These are phyloP conservation scores for Helotiales sp. DNA, from an alignment of 2,329 filamentous ascomycete species.

Conservation along the genomic window DNA sequence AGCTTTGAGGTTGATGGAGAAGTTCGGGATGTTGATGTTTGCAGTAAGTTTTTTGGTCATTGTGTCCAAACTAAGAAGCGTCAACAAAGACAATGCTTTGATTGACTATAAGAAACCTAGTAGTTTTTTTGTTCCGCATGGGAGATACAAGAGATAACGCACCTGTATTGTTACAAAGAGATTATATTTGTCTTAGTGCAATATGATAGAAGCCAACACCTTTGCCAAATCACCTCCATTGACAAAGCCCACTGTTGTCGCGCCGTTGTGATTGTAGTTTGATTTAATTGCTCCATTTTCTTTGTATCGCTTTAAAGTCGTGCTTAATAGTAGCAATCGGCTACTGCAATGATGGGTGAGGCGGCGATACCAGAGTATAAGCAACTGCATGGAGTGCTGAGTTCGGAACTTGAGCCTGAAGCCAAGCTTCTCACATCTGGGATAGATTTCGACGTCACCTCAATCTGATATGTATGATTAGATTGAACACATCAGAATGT, in stretches of 20 bases:
- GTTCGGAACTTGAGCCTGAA: too few relatives aligned
- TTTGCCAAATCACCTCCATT: slow-evolving; percentile 46
- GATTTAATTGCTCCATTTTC: slow-evolving; percentile 42
- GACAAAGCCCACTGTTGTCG: slow-evolving; percentile 48
- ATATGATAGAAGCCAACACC: slow-evolving; percentile 40
- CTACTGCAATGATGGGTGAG: too few relatives aligned
- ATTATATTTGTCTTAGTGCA: slow-evolving; percentile 35
- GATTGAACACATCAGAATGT: too few relatives aligned
- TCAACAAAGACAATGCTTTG: neutral
- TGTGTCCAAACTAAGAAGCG: slow-evolving; percentile 46
- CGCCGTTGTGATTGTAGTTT: slow-evolving; percentile 49
- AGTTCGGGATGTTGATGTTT: slow-evolving; percentile 41
- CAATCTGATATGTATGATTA: too few relatives aligned
- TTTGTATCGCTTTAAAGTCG: too few relatives aligned
- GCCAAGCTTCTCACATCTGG: too few relatives aligned
- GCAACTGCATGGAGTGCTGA: too few relatives aligned
- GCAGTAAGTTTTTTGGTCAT: slow-evolving; percentile 49
- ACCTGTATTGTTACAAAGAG: slow-evolving; percentile 52
- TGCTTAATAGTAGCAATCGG: too few relatives aligned
- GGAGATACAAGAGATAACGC: neutral
- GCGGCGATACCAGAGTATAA: too few relatives aligned
- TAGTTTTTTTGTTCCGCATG: neutral
- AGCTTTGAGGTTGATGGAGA: slow-evolving; percentile 42
- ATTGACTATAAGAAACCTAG: neutral
- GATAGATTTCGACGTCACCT: too few relatives aligned